Base-by-base conservation (phyloP, 768 basidiomycete species). In the Pleurotus ostreatus region DNA sequence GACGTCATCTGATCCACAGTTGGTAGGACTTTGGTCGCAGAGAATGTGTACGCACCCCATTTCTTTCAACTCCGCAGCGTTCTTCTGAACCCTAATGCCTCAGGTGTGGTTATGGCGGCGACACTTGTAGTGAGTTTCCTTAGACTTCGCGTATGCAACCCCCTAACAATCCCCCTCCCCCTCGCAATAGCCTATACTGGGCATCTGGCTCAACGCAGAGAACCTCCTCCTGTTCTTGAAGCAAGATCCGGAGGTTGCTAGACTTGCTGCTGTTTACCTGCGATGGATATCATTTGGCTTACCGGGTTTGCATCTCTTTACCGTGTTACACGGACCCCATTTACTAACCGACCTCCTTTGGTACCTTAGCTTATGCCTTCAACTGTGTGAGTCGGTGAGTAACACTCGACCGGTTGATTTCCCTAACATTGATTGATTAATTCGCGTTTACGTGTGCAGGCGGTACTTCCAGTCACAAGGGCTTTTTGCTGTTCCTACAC, bases 21-120 rank as follows among this genome's bases (percentile, higher is more conserved):
- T 92, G 9, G 92, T 98, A 9, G 94, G 94, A 5, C 77, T 96
- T 6, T 96, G 94, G 94, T 71, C 88, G 7, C 93, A 95, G 68
- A 77, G 94, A 60, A 94, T 92, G 89, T 74, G 88, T 89, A 60
- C 45, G 86, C 75, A 54, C 39, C 44, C 18, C 25, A 22, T 52
- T 11, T 30, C 48, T 25, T 26, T 23, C 18, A 46, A 2, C 2
- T 18, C 20, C 38, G 15, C 15, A 13, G 7, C 34, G 43, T 44
- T 54, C 55, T 49, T 20, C 18, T 44, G 49, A 90, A 13, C 34
- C 26, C 25, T 37, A 23, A 23, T 46, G 26, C 43, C 51, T 51
- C 16, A 57, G 41, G 52, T 60, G 49, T 60, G 23, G 46, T 45
- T 22, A 39, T 49, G 46, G 11, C 52, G 13, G 61, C 61, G 57